Percentiles rank a stretch among this genome's conserved stretches.
Conservation (phyloP, 2,329 filamentous ascomycete genomes). For the Nakataea oryzae region DNA sequence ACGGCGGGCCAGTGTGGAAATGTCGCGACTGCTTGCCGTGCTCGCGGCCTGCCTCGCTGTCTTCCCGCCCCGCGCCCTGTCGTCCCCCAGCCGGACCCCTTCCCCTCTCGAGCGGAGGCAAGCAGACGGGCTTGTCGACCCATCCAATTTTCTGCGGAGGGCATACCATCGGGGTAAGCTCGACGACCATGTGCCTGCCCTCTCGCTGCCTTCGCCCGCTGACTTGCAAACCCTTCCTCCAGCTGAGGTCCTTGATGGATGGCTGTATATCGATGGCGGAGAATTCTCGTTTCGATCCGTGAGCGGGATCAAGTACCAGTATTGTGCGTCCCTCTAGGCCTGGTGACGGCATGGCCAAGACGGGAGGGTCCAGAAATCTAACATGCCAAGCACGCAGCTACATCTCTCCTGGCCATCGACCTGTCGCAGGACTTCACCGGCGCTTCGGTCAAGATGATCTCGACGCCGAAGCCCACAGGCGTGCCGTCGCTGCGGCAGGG, state of each 20-base stretch:
- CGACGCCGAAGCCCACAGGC: constrained; percentile 6
- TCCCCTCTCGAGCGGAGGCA: constrained; percentile 3
- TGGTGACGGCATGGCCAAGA: too few relatives aligned
- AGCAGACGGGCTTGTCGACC: constrained; percentile 6
- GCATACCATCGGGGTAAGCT: constrained; percentile 13
- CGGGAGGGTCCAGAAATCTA: too few relatives aligned
- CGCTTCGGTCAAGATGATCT: constrained; percentile 6
- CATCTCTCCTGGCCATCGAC: constrained; percentile 10
- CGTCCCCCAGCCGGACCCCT: neutral
- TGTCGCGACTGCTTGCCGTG: neutral
- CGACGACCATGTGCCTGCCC: neutral
- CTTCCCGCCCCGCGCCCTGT: neutral
- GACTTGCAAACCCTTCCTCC: neutral
- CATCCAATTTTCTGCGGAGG: constrained; percentile 10
- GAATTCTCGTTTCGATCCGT: constrained; percentile 12
- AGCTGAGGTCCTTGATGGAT: constrained; percentile 12
- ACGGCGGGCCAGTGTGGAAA: neutral
- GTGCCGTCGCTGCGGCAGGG: constrained; percentile 7
- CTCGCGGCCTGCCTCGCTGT: neutral
- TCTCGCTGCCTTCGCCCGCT: neutral
- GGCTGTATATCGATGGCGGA: constrained; percentile 13
- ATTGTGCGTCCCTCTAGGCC: constrained; percentile 7
- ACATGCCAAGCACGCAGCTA: constrained; percentile 5
- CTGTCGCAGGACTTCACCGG: constrained; percentile 9
- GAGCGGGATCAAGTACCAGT: constrained; percentile 8